phyloP scores from a whole-genome alignment of 352 stramenopile genomes.

The Phytophthora capsici region DNA sequence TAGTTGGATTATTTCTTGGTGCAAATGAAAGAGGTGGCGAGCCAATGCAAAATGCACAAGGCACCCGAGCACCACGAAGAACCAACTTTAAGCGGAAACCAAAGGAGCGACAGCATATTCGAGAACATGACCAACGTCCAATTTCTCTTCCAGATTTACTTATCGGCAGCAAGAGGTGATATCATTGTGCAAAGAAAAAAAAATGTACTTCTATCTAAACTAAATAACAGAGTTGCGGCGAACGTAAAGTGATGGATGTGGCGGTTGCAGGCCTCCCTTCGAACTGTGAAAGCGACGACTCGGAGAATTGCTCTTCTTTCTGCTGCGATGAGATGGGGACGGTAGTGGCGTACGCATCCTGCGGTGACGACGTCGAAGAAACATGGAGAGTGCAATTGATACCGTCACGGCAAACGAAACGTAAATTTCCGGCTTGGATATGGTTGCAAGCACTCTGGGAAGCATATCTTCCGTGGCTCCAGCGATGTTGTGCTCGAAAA shows the following conservation, averaged over 20 bases:
- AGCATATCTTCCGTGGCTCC: conserved; percentile 76
- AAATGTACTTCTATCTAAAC: conserved; percentile 20
- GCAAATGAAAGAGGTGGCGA: not conserved
- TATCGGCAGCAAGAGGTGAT: conserved; percentile 31
- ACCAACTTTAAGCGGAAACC: conserved; percentile 26
- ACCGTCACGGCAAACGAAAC: conserved; percentile 55
- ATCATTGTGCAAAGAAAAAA: too few species aligned
- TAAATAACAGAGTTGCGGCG: conserved; percentile 62
- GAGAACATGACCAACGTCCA: conserved; percentile 15
- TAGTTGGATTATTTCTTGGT: conserved; percentile 15
- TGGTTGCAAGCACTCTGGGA: conserved; percentile 34
- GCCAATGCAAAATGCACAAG: conserved; percentile 4
- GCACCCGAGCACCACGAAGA: conserved; percentile 9
- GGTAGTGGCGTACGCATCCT: conserved; percentile 34
- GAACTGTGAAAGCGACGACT: conserved; percentile 22
- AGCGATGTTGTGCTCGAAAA: conserved; percentile 81
- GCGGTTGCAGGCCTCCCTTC: conserved; percentile 21
- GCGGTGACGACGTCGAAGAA: conserved; percentile 53
- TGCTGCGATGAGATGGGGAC: conserved; percentile 35
- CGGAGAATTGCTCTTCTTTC: conserved; percentile 37
- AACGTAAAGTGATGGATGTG: conserved; percentile 35
- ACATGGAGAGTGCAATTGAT: conserved; percentile 69
- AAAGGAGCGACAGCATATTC: conserved; percentile 11
- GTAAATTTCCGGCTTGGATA: conserved; percentile 66
- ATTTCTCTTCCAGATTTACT: conserved; percentile 37